Percentiles rank a stretch among this genome's conserved stretches.
These are phyloP conservation scores for Rhodotorula taiwanensis DNA, from an alignment of 768 basidiomycete species.

Conservation along the genomic window DNA sequence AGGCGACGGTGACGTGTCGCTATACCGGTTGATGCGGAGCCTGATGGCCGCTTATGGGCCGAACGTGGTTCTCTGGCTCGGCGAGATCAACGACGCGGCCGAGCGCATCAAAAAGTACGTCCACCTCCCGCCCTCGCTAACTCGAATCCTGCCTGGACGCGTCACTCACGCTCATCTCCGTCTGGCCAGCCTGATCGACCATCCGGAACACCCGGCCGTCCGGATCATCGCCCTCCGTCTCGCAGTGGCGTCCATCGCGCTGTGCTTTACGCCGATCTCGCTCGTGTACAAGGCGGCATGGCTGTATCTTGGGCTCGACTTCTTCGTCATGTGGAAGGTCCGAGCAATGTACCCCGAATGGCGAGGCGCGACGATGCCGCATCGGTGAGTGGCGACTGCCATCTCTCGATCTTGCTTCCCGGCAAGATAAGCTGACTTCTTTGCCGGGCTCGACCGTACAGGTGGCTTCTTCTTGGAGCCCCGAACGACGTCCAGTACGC, in stretches of 20 bases:
- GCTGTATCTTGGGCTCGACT: conserved; percentile 9
- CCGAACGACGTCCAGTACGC: conserved; percentile 32
- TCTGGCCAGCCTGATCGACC: conserved; percentile 22
- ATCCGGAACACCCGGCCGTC: conserved; percentile 21
- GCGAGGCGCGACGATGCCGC: conserved; percentile 9
- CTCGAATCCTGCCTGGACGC: too few species aligned
- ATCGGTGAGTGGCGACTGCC: conserved; percentile 6
- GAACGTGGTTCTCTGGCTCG: neutral
- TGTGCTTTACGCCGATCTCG: conserved; percentile 15
- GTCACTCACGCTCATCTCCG: neutral
- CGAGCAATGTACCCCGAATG: conserved; percentile 18
- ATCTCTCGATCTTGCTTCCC: too few species aligned
- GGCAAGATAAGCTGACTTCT: neutral
- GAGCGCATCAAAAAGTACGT: conserved; percentile 29
- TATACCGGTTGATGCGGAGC: conserved; percentile 11
- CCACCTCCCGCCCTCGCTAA: too few species aligned
- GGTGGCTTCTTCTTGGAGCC: conserved; percentile 24
- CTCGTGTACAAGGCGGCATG: conserved; percentile 6
- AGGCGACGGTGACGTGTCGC: conserved; percentile 1
- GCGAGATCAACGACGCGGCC: neutral
- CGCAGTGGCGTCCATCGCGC: neutral
- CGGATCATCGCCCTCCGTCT: conserved; percentile 7
- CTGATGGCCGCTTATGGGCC: conserved; percentile 2
- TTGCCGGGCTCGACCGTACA: neutral
- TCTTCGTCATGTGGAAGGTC: conserved; percentile 24